Conservation (phyloP, 805 yeast species). For the Saturnispora saitoi region DNA sequence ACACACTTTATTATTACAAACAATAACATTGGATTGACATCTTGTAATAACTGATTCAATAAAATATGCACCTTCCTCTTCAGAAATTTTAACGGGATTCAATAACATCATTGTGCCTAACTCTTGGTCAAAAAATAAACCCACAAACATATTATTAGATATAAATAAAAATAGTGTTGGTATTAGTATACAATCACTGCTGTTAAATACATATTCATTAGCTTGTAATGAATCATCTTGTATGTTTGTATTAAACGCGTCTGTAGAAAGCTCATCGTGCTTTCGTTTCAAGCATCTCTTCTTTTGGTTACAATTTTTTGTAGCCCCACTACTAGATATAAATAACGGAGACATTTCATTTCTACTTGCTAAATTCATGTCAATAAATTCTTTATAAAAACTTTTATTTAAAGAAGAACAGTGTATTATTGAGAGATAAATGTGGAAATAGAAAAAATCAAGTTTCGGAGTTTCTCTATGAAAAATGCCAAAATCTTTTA, state of each 20-base stretch:
- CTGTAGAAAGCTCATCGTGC: neutral
- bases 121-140: neutral
- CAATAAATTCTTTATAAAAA: too few species aligned
- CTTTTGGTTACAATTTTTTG: neutral
- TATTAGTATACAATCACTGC: neutral
- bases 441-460: too few species aligned
- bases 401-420: too few species aligned
- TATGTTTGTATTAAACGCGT: neutral
- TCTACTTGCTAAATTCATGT: neutral
- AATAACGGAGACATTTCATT: neutral
- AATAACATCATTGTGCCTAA: conserved; percentile 4
- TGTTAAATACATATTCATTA: neutral
- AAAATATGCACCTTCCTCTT: neutral
- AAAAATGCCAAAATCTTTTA: too few species aligned
- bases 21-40: conserved; percentile 8
- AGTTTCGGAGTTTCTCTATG: neutral
- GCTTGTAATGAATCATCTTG: neutral
- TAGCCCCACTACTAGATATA: neutral
- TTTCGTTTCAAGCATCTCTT: neutral
- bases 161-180: neutral
- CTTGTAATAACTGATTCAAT: neutral
- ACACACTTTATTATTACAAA: conserved; percentile 9
- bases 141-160: neutral
- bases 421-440: too few species aligned
- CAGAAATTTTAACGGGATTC: conserved; percentile 6